Evolutionary conservation across 345 rosid species (phyloP), one percentile per base, ranked within the genome.

Genomic region (Hibiscus tridactylites): DNA sequence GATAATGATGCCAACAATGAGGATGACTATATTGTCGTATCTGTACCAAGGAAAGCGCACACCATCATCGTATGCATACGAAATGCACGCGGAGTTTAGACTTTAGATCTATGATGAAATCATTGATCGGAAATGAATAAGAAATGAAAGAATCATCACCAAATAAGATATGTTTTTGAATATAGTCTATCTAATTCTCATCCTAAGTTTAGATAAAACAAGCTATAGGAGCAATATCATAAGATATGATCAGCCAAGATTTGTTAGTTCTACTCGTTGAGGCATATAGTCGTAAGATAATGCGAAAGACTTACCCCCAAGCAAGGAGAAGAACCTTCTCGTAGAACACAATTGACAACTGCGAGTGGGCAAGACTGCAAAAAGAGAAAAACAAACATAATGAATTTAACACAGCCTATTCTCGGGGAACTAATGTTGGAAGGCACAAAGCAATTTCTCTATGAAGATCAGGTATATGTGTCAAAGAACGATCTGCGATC

Each of bases 1-100:
- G 35, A 33, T 33, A 33, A 33, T 33, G 35, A 33, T 33, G 35
- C 35, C 35, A 33, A 33, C 35, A 33, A 33, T 33, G 35, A 33
- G 35, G 35, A 33, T 33, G 35, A 33, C 5, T 4, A 33, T 33
- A 33, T 33, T 33, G 37, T 33, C 37, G 6, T 33, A 33, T 5
- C 37, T 33, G 6, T 33, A 33, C 1, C 37, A 33, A 33, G 37
- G 37, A 33, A 33, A 33, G 92, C 97, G 29, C 96, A 52, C 65
- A 6, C 24, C 37, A 19, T 67, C 31, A 77, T 66, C 71, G 66
- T 47, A 11, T 35, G 12, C 26, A 31, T 11, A 44, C 31, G 13
- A 21, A 2, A 21, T 12, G 13, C 67, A 21, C 16, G 12, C 12
- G 0, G 12, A 44, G 13, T 44, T 1, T 44, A 44, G 49, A 44